These are phyloP conservation scores for Suillus subluteus DNA, from an alignment of 768 basidiomycete genomes.

Conservation along the genomic window DNA sequence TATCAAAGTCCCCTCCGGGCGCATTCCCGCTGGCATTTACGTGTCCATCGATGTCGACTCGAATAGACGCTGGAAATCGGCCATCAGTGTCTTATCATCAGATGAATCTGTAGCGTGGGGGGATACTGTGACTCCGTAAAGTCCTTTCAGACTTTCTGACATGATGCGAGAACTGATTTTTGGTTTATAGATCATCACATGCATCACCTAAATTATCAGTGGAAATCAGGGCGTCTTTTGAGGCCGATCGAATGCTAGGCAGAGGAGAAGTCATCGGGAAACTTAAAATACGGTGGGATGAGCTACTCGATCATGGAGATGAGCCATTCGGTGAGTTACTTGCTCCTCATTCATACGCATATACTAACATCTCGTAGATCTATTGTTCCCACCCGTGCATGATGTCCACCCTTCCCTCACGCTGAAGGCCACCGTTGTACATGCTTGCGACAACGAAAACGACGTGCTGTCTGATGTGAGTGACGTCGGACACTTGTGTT, in stretches of 20 bases:
- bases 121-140: too few relatives aligned
- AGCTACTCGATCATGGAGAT: background rate
- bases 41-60: too few relatives aligned
- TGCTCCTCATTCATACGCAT: background rate
- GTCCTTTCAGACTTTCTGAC: too few relatives aligned
- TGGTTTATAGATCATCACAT: too few relatives aligned
- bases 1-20: too few relatives aligned
- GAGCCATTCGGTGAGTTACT: background rate
- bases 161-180: too few relatives aligned
- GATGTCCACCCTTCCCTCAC: background rate
- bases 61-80: too few relatives aligned
- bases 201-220: too few relatives aligned
- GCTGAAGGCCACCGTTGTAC: background rate
- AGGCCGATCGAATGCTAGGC: background rate
- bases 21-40: too few relatives aligned
- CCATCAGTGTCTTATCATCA: too few relatives aligned
- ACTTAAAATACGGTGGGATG: background rate
- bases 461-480: background rate
- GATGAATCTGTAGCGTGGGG: too few relatives aligned
- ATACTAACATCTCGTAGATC: background rate
- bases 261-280: background rate
- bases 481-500: background rate
- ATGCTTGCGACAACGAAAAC: background rate
- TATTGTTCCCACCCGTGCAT: background rate
- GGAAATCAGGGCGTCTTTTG: background rate